Base-by-base conservation (phyloP, 2,329 filamentous ascomycete genomes). In the Ophiostoma tasmaniense region DNA sequence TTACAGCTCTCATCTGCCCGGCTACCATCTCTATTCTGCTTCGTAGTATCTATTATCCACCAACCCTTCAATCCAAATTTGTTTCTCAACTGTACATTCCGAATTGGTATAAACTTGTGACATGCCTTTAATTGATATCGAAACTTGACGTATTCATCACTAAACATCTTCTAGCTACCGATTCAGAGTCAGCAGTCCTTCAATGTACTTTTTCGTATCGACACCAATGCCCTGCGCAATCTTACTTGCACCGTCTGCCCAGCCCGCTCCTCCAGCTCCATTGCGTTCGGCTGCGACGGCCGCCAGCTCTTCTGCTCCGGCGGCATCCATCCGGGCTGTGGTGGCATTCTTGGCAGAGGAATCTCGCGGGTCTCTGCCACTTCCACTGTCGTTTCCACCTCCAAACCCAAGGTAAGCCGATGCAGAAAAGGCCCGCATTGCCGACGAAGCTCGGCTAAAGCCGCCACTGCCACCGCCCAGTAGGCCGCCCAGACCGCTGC, bases 201-300 rank as follows among this genome's bases (percentile, higher is more conserved):
- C 90, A 3, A 93, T 86, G 77, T 93, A 93, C 75, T 84, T 85
- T 76, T 88, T 84, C 37, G 90, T 91, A 80, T 93, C 90, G 42
- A 93, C 83, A 0, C 90, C 90, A 72, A 93, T 91, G 0, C 90
- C 90, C 74, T 91, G 88, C 0, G 85, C 87, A 72, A 92, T 77
- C 68, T 84, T 84, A 25, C 82, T 84, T 1, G 87, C 85, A 2
- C 85, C 86, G 30, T 84, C 85, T 62, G 82, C 74, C 81, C 85
- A 80, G 69, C 82, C 64, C 3, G 28, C 71, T 37, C 55, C 64
- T 22, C 35, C 52, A 5, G 22, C 50, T 7, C 66, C 67, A 28
- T 37, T 64, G 11, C 33, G 22, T 17, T 28, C 65, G 37, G 68
- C 64, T 20, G 37, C 79, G 75, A 68, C 74, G 71, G 69, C 77